Evolutionary conservation across 2,329 filamentous ascomycete species (phyloP), one percentile per base, ranked within the genome.

Genomic region (Myriosclerotinia scirpicola): DNA sequence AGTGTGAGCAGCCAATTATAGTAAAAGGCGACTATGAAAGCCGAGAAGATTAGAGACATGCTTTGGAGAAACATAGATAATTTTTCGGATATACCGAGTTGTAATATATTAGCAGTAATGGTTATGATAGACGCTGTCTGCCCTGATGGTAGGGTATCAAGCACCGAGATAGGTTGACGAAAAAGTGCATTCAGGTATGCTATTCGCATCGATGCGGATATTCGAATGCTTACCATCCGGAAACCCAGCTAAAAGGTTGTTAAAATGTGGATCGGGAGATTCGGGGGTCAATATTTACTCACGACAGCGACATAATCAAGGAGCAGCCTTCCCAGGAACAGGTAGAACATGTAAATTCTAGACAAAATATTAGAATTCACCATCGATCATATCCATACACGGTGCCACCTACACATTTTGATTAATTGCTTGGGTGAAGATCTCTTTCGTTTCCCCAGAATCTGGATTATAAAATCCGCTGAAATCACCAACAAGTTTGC

Each of bases 141-240:
- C 1, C 87, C 87, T 0, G 85, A 79, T 0, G 84, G 81, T 81
- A 87, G 85, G n/a, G 83, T 84, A 75, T 91, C 88, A 60, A 90
- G 85, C 52, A 89, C 86, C 68, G 88, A 85, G 60, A 90, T 84
- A 64, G 86, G 85, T 77, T 90, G 87, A 3, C 80, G 78, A 58
- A 92, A 85, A 6, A 90, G 82, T 46, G 81, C 80, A 56, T 83
- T 79, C n/a, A 92, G 80, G 70, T 90, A 92, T 70, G 87, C 81
- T 50, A 88, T 81, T 44, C 90, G 81, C 66, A 88, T 82, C 11
- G 81, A 83, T 2, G 85, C 83, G 3, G 85, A 87, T 70, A 87
- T 79, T 34, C 85, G 82, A 64, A 87, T 84, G 42, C 85, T 85
- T 69, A 86, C 85, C 77, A 87, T 83, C 30, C 85, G 84, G 69